Evolutionary conservation across 2,329 filamentous ascomycete species (phyloP).

Genomic region (Colletotrichum sp.): DNA sequence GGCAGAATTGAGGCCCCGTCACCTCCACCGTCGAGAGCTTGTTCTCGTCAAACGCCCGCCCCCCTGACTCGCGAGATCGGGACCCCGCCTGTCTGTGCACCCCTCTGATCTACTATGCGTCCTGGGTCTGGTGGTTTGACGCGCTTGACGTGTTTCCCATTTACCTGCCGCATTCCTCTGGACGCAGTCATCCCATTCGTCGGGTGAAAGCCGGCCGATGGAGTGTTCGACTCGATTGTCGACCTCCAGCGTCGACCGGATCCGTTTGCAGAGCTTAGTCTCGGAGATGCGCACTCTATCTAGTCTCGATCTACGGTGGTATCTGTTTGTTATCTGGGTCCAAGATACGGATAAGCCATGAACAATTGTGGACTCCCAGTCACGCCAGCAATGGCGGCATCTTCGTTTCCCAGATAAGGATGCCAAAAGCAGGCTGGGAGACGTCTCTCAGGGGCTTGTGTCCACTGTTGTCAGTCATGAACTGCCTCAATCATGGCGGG

Average conservation of each 20-base stretch:
- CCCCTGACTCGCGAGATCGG: slow-evolving; percentile 8
- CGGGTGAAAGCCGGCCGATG: background rate
- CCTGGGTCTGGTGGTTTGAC: background rate
- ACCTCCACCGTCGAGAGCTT: background rate
- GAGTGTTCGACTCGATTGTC: background rate
- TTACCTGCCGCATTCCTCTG: slow-evolving; percentile 10
- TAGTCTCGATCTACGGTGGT: background rate
- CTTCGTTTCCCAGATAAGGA: background rate
- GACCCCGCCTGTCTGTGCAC: background rate
- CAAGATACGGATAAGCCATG: background rate
- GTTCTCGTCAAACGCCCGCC: background rate
- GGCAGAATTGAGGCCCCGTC: background rate
- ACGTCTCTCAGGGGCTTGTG: background rate
- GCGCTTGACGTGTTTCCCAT: slow-evolving; percentile 8
- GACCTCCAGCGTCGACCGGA: background rate
- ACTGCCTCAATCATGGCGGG: background rate
- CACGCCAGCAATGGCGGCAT: background rate
- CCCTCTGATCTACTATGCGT: slow-evolving; percentile 7
- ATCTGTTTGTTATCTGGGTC: background rate
- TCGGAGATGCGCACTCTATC: slow-evolving; percentile 1
- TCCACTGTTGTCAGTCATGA: background rate
- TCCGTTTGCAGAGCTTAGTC: background rate
- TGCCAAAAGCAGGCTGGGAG: background rate
- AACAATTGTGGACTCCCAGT: background rate
- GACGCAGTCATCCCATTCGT: slow-evolving; percentile 1